Base-by-base conservation (phyloP, 2,329 filamentous ascomycete genomes). In the Trichoderma semiorbis region DNA sequence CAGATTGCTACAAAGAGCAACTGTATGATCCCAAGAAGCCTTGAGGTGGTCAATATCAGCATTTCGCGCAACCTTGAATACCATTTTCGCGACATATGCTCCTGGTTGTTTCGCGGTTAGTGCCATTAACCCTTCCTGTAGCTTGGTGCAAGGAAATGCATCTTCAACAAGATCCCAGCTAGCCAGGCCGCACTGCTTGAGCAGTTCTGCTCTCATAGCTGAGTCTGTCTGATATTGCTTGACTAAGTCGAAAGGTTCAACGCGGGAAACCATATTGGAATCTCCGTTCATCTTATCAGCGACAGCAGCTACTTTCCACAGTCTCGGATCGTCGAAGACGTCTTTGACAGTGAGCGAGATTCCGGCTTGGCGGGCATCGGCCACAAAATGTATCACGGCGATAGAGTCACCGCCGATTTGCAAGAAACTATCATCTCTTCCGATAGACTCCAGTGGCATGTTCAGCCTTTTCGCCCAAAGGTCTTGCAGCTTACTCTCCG, bases 21-120 rank as follows among this genome's bases (percentile, higher is more conserved):
- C 21, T 16, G 68, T 72, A 10, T 24, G 34, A 5, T 73, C 71
- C 79, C 79, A 81, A 3, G 79, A 76, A 0, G 73, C 69, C 69
- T 63, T 63, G n/a, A 70, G 26, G 6, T 26, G 60, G 6, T 58
- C 47, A 14, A 70, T 12, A 24, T 66, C 32, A 14, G 39, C 36
- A 28, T 28, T 5, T 6, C 14, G 57, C 0, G 74, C 39, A 4
- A 79, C 6, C 24, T 66, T 66, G 16, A 58, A 67, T 6, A 66
- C 5, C 47, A 57, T 58, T 14, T 63, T 66, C 8, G 61, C 34
- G 10, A 71, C n/a, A 16, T 71, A 71, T 2, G 61, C 60, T 28
- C 69, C 62, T 6, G 50, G 53, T 21, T 67, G 50, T 53, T 71
- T 71, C 10, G 55, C 34, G 3, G 69, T 60, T 7, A 67, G 39